A percentile compares a stretch with the other conserved stretches of the same genome.
phyloP scores from a whole-genome alignment of 2,329 filamentous ascomycete species.

The Cytospora paraplurivora region DNA sequence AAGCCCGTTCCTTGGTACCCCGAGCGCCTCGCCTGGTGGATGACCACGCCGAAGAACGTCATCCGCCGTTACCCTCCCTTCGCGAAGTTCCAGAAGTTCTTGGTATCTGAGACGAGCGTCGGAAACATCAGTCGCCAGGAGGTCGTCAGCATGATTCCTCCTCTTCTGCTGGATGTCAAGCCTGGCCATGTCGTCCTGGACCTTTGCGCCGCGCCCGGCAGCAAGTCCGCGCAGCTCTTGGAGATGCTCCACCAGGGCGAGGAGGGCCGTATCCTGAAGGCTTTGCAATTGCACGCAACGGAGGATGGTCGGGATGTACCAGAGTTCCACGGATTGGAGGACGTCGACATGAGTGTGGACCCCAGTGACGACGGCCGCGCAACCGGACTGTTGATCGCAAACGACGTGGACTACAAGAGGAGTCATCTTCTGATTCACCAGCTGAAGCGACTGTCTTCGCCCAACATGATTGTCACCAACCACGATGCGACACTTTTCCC shows the following conservation, averaged over 20 bases:
- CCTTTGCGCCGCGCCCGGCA: constrained; percentile 94
- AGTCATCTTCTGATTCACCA: constrained; percentile 98
- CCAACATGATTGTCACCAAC: constrained; percentile 95
- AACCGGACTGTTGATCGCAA: constrained; percentile 90
- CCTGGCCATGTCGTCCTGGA: constrained; percentile 93
- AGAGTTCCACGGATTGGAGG: constrained; percentile 49
- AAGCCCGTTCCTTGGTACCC: constrained; percentile 88
- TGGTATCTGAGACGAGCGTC: constrained; percentile 94
- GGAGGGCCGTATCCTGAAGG: constrained; percentile 78
- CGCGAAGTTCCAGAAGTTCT: constrained; percentile 93
- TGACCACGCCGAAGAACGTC: constrained; percentile 97
- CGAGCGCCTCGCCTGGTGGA: constrained; percentile 92
- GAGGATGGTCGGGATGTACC: constrained; percentile 60
- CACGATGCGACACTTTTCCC: constrained; percentile 97
- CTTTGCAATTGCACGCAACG: constrained; percentile 63
- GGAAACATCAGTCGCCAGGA: constrained; percentile 98
- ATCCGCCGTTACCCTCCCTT: constrained; percentile 93
- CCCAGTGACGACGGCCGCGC: constrained; percentile 78
- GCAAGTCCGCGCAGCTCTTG: constrained; percentile 92
- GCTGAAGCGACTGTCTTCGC: constrained; percentile 93
- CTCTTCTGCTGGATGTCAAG: constrained; percentile 85
- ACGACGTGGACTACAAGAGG: constrained; percentile 95
- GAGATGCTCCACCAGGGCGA: constrained; percentile 94
- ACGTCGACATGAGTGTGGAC: constrained; percentile 59
- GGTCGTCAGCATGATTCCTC: constrained; percentile 98